phyloP scores from a whole-genome alignment of 768 basidiomycete species.

The Pholiota molesta region DNA sequence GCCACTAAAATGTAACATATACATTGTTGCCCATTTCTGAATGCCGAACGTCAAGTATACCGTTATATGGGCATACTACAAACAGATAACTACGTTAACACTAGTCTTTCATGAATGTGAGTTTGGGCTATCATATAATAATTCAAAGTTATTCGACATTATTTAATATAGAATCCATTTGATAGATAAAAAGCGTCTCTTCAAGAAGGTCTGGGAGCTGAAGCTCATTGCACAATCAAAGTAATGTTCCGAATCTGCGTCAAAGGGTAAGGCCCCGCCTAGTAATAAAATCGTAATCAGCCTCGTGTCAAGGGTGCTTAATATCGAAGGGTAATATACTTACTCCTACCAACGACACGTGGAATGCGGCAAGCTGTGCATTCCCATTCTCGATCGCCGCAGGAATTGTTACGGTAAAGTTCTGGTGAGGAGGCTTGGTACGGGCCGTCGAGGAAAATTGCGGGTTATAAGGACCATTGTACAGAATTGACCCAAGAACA shows the following conservation, averaged over 20 bases:
- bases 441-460: conserved; percentile 28
- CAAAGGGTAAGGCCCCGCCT: conserved; percentile 37
- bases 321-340: conserved; percentile 20
- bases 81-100: no score
- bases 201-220: no score
- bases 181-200: neutral
- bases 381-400: conserved; percentile 25
- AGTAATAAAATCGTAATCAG: neutral
- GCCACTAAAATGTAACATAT: no score
- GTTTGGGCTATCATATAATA: no score
- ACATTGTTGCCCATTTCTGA: no score
- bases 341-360: conserved; percentile 43
- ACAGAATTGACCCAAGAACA: conserved; percentile 46
- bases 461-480: conserved; percentile 47
- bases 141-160: no score
- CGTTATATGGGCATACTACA: no score
- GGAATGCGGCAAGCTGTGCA: conserved; percentile 39
- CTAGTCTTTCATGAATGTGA: no score
- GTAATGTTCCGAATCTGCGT: conserved; percentile 36
- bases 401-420: conserved; percentile 47
- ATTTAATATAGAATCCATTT: neutral
- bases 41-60: no score
- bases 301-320: neutral
- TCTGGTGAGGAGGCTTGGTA: conserved; percentile 42
- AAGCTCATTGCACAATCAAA: conserved; percentile 22